Base-by-base conservation (phyloP, 768 basidiomycete species). In the Lactarius vividus region DNA sequence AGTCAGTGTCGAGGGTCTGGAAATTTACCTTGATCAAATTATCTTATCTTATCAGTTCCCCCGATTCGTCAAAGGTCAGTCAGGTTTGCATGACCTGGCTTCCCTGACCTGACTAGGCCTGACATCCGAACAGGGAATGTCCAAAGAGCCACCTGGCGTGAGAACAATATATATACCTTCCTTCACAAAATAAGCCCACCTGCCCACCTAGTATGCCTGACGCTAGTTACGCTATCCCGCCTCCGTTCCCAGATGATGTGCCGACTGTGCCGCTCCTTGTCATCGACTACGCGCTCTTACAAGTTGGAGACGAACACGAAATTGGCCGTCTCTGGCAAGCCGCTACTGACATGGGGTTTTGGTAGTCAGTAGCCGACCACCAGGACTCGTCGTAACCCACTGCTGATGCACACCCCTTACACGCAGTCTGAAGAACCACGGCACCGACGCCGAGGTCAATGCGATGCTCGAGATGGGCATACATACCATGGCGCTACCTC, bases 271-370 rank as follows among this genome's bases (percentile, higher is more conserved):
- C 81, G 0, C 68, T 84, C 1, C 76, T 82, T 8, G 72, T 84
- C 35, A 74, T 84, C 61, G 83, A 84, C 71, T 83, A 75, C 61
- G 71, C 68, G 6, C 74, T 78, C 2, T 69, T 84, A 35, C 74
- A 74, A 35, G 70, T 70, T 0, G 72, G 78, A 0, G 75, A 81
- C 39, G 20, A 71, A 13, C 63, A 62, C 2, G 83, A 83, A 71
- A 71, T 79, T 9, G 75, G 79, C 9, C 76, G 71, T 60, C 77
- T 84, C 26, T 84, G 80, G 80, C 71, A 79, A 28, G 83, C 83
- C 0, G 80, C 81, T 20, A 82, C 80, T 0, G 74, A 76, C 31
- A 74, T 84, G 18, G 84, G 83, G 1, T 84, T 84, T 73, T 84
- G 83, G 80, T 84, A 84, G 80, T 82, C 71, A 71, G 82, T 80